phyloP scores from a whole-genome alignment of 371 early-diverging fungal genomes.

The Mucor velutinosus region DNA sequence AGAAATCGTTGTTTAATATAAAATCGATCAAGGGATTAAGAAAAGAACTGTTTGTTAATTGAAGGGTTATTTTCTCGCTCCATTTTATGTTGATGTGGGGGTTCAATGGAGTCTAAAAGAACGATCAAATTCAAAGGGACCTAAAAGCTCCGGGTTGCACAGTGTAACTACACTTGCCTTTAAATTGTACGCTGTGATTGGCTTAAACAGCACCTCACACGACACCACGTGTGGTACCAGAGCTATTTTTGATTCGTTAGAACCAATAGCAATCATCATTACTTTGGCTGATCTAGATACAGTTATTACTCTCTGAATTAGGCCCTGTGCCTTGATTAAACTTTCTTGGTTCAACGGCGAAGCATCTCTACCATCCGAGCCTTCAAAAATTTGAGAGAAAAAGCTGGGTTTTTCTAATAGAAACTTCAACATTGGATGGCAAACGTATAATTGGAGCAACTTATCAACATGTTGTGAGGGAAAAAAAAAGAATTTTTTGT shows the following conservation, averaged over 20 bases:
- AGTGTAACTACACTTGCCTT: slow-evolving; percentile 4
- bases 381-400: neutral
- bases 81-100: slow-evolving; percentile 2
- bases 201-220: slow-evolving; percentile 17
- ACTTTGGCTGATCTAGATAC: slow-evolving; percentile 11
- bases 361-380: neutral
- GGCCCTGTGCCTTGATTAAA: neutral
- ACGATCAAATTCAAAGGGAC: neutral
- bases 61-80: neutral
- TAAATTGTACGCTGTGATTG: slow-evolving; percentile 1
- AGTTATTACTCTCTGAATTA: neutral
- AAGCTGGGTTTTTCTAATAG: neutral
- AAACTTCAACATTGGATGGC: neutral
- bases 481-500: neutral
- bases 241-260: slow-evolving; percentile 16
- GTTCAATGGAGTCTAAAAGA: slow-evolving; percentile 5
- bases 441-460: neutral
- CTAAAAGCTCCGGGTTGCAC: slow-evolving; percentile 11
- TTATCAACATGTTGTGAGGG: neutral
- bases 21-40: slow-evolving; percentile 2
- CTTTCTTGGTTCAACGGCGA: neutral
- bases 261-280: slow-evolving; percentile 6
- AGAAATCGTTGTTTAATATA: neutral
- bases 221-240: slow-evolving; percentile 30
- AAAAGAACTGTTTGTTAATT: slow-evolving; percentile 11